These are phyloP conservation scores for Oryza longistaminata DNA, from an alignment of 176 grass and related monocot species.

Conservation along the genomic window DNA sequence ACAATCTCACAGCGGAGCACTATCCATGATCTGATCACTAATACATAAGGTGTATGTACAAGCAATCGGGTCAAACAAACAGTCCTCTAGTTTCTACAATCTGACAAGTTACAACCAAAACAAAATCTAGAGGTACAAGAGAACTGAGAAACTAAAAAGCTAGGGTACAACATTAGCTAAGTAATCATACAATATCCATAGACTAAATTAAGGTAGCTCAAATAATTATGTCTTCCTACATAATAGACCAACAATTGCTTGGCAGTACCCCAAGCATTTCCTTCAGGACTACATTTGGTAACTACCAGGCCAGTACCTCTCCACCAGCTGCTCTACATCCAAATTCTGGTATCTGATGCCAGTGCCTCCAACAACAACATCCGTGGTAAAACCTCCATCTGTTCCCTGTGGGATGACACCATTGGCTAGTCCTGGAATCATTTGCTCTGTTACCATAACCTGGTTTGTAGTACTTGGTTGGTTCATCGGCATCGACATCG, in stretches of 20 bases:
- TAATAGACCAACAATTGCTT: slow-evolving; percentile 2
- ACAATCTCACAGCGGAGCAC: not conserved
- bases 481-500: slow-evolving; percentile 46
- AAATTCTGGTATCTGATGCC: slow-evolving; percentile 57
- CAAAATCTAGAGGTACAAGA: slow-evolving; percentile 29
- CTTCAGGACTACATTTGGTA: slow-evolving; percentile 30
- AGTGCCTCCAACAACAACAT: not conserved
- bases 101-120: slow-evolving; percentile 5
- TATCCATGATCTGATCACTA: slow-evolving; percentile 8
- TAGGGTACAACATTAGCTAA: not conserved
- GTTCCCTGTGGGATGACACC: slow-evolving; percentile 27
- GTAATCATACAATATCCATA: slow-evolving; percentile 30
- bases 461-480: not conserved
- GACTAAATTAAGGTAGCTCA: slow-evolving; percentile 17
- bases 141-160: not conserved
- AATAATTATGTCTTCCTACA: slow-evolving; percentile 24
- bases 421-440: slow-evolving; percentile 8
- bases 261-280: not conserved
- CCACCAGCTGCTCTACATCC: slow-evolving; percentile 61
- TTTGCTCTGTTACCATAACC: slow-evolving; percentile 23
- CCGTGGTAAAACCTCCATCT: slow-evolving; percentile 30
- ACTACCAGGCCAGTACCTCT: slow-evolving; percentile 71
- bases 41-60: slow-evolving; percentile 18
- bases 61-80: slow-evolving; percentile 6
- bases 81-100: slow-evolving; percentile 34